A percentile compares a stretch with the other conserved stretches of the same genome.
These are phyloP conservation scores for Ogataea dorogensis DNA, from an alignment of 805 yeast genomes.

Conservation along the genomic window DNA sequence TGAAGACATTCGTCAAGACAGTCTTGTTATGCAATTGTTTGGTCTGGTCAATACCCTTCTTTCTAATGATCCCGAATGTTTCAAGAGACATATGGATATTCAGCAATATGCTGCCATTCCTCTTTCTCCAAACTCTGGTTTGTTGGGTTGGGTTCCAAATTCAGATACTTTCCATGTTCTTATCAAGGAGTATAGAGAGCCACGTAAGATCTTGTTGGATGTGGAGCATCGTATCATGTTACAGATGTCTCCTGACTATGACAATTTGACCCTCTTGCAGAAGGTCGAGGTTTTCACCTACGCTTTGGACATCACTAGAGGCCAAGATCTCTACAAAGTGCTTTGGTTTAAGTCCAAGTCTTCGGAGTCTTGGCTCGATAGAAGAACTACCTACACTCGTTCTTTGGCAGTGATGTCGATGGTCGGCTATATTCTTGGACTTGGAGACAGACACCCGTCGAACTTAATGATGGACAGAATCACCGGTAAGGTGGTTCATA, in stretches of 20 bases:
- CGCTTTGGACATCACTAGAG: slow-evolving; percentile 91
- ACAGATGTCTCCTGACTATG: slow-evolving; percentile 98
- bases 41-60: slow-evolving; percentile 91
- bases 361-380: slow-evolving; percentile 96
- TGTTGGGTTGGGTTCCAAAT: slow-evolving; percentile 96
- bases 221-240: slow-evolving; percentile 94
- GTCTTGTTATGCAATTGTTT: slow-evolving; percentile 94
- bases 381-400: slow-evolving; percentile 93
- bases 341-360: slow-evolving; percentile 95
- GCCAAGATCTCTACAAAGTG: slow-evolving; percentile 93
- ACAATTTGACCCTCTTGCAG: slow-evolving; percentile 80
- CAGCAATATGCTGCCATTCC: slow-evolving; percentile 94
- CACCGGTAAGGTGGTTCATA: slow-evolving; percentile 94
- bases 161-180: slow-evolving; percentile 95
- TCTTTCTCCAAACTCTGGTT: slow-evolving; percentile 93
- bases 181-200: slow-evolving; percentile 89
- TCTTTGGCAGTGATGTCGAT: slow-evolving; percentile 98
- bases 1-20: slow-evolving; percentile 97
- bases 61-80: slow-evolving; percentile 90
- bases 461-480: slow-evolving; percentile 91
- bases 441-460: slow-evolving; percentile 98
- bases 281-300: slow-evolving; percentile 96
- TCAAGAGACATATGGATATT: slow-evolving; percentile 90
- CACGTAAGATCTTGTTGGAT: slow-evolving; percentile 82
- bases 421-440: slow-evolving; percentile 95